phyloP scores from a whole-genome alignment of 805 yeast genomes.

The Metschnikowia aberdeeniae region DNA sequence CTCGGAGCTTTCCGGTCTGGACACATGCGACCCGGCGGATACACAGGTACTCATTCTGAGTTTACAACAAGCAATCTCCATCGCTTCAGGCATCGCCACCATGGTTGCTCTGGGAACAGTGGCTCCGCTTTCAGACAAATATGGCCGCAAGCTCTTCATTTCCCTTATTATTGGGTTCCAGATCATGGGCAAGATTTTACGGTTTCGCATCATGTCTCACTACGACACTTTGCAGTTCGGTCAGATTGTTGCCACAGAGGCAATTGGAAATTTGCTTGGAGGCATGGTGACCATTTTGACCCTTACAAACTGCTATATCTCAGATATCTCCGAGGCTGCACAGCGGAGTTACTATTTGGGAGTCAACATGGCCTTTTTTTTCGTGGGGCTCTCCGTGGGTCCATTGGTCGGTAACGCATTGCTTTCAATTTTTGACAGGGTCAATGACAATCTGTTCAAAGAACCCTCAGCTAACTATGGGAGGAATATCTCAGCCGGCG shows the following conservation, averaged over 20 bases:
- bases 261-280: slow-evolving; percentile 57
- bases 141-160: slow-evolving; percentile 33
- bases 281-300: slow-evolving; percentile 54
- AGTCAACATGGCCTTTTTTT: slow-evolving; percentile 53
- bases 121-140: slow-evolving; percentile 35
- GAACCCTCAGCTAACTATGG: slow-evolving; percentile 6
- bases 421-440: slow-evolving; percentile 4
- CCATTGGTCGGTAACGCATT: slow-evolving; percentile 48
- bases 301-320: slow-evolving; percentile 61
- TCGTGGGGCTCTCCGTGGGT: slow-evolving; percentile 59
- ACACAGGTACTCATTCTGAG: slow-evolving; percentile 43
- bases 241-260: slow-evolving; percentile 40
- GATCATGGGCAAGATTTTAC: slow-evolving; percentile 21
- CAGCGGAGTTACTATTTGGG: slow-evolving; percentile 59
- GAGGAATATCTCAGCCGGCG: slow-evolving; percentile 20
- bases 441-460: not conserved
- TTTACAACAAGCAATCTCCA: slow-evolving; percentile 42
- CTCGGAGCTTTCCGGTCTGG: slow-evolving; percentile 10
- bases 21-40: slow-evolving; percentile 28
- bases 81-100: slow-evolving; percentile 42
- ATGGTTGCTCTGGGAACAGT: slow-evolving; percentile 55
- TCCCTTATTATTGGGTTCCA: slow-evolving; percentile 16
- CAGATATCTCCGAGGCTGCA: slow-evolving; percentile 66
- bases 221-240: slow-evolving; percentile 28
- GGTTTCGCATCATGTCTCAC: slow-evolving; percentile 24